Conservation (phyloP, 306 rosid genomes). For the Hippophae tibetana region DNA sequence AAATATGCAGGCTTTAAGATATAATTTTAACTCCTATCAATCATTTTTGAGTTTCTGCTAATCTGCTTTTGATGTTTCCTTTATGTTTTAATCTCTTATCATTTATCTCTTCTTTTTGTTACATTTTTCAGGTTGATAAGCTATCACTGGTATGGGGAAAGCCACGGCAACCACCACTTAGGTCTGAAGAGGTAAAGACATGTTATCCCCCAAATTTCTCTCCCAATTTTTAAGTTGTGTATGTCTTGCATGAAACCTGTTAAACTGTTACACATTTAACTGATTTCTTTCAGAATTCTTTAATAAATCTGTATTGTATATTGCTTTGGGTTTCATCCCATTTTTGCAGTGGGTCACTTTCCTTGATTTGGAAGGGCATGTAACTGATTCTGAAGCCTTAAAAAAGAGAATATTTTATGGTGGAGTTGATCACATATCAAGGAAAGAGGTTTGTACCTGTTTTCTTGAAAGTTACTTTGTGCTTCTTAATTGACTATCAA, state of each 20-base stretch:
- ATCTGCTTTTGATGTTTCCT: background rate
- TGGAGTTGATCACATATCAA: conserved; percentile 73
- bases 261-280: background rate
- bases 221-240: background rate
- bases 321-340: conserved; percentile 6
- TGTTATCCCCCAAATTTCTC: conserved; percentile 12
- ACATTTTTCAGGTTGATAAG: conserved; percentile 56
- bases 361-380: conserved; percentile 88
- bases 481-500: too few species aligned
- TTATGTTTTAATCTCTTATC: background rate
- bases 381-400: conserved; percentile 58
- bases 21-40: background rate
- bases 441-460: conserved; percentile 57
- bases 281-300: background rate
- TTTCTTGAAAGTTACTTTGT: background rate
- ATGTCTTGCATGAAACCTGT: background rate
- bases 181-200: conserved; percentile 62
- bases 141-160: conserved; percentile 79
- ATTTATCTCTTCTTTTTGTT: conserved; percentile 2
- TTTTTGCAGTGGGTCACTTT: conserved; percentile 66
- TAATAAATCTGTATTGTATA: conserved; percentile 13
- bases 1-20: background rate
- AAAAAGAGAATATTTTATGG: conserved; percentile 94
- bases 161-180: conserved; percentile 78
- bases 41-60: background rate